Evolutionary conservation across 495 filamentous ascomycete genomes (phyloP).

Genomic region (Daldinia decipiens): DNA sequence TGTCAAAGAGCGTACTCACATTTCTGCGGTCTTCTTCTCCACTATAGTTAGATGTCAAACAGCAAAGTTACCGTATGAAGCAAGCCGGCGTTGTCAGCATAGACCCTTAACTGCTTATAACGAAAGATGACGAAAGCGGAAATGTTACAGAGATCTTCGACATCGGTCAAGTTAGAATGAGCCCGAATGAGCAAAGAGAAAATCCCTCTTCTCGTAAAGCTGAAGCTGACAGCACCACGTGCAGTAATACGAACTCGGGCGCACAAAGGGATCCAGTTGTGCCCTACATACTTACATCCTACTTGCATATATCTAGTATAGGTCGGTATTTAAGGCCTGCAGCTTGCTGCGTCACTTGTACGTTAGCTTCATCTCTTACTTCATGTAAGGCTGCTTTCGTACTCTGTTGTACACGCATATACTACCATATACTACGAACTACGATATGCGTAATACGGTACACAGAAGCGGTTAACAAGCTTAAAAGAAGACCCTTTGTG

Average conservation of each 20-base stretch:
- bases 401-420: background rate
- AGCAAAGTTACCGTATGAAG: slow-evolving; percentile 32
- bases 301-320: background rate
- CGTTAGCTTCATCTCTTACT: background rate
- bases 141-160: slow-evolving; percentile 16
- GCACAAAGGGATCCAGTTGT: slow-evolving; percentile 23
- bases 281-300: background rate
- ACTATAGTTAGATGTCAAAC: slow-evolving; percentile 21
- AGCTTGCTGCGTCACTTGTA: background rate
- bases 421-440: background rate
- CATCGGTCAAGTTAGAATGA: slow-evolving; percentile 18
- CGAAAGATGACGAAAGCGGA: slow-evolving; percentile 34
- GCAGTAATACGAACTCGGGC: slow-evolving; percentile 38
- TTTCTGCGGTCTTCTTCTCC: slow-evolving; percentile 13
- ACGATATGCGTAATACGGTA: slow-evolving; percentile 5
- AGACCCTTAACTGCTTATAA: slow-evolving; percentile 24
- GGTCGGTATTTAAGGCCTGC: background rate
- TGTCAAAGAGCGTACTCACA: slow-evolving; percentile 1
- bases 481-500: slow-evolving; percentile 30
- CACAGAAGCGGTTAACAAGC: slow-evolving; percentile 21
- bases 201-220: slow-evolving; percentile 46
- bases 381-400: slow-evolving; percentile 5
- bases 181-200: slow-evolving; percentile 4
- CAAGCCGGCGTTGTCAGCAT: slow-evolving; percentile 25
- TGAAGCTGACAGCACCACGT: slow-evolving; percentile 40